phyloP scores from a whole-genome alignment of 2,329 filamentous ascomycete species.

The Microcyclosporella mali region DNA sequence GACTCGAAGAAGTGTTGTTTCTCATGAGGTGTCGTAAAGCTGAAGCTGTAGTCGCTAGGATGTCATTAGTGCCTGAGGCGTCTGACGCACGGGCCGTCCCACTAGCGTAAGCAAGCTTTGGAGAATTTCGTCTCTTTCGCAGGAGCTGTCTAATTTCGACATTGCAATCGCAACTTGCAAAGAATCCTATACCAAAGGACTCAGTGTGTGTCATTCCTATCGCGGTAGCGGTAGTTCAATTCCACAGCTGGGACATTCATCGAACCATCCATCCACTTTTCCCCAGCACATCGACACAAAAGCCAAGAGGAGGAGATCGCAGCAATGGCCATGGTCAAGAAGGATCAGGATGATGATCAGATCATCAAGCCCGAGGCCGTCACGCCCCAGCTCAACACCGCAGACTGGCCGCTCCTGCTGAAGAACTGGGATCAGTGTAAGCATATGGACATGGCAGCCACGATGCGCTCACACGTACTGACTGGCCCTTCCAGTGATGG shows the following conservation, averaged over 20 bases:
- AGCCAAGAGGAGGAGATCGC: neutral
- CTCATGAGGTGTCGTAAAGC: no score
- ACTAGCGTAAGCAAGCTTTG: no score
- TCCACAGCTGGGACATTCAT: constrained; percentile 10
- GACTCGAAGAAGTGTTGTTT: no score
- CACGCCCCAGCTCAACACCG: constrained; percentile 73
- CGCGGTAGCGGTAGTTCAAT: constrained; percentile 9
- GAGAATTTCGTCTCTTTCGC: no score
- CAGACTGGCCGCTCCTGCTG: constrained; percentile 84
- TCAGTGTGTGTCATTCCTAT: constrained; percentile 11
- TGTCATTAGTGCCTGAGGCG: no score
- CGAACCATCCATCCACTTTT: no score
- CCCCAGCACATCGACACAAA: neutral
- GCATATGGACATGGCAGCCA: constrained; percentile 2
- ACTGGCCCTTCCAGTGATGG: constrained; percentile 57
- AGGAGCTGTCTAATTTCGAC: neutral
- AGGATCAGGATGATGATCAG: constrained; percentile 48
- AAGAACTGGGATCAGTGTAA: constrained; percentile 92
- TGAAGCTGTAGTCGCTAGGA: no score
- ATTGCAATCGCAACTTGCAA: constrained; percentile 1
- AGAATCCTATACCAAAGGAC: constrained; percentile 9
- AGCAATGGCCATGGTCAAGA: constrained; percentile 27
- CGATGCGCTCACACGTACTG: constrained; percentile 6
- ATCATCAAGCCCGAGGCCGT: constrained; percentile 87
- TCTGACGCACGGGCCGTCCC: no score